Evolutionary conservation across 192 early-diverging fungal genomes (phyloP).

Genomic region (Linnemannia schmuckeri): DNA sequence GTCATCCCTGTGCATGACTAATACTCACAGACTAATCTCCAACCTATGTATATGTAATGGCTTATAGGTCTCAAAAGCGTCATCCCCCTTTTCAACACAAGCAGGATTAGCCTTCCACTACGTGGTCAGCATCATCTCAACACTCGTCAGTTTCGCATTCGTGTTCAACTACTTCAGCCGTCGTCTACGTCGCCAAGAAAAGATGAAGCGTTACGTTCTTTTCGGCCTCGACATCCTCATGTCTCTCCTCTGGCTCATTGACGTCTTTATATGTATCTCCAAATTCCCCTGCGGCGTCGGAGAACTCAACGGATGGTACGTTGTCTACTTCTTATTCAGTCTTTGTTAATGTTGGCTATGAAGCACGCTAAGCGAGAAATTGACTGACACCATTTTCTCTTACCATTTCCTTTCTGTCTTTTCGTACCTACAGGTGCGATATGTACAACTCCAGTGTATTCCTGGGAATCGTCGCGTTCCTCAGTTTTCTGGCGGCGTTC

Average conservation of each 20-base stretch:
- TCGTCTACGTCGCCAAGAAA: conserved; percentile 20
- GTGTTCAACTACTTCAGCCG: conserved; percentile 48
- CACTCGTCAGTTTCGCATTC: conserved; percentile 27
- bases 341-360: background rate
- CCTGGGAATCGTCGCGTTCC: conserved; percentile 29
- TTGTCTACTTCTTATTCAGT: background rate
- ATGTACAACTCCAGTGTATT: conserved; percentile 54
- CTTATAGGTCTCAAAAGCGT: conserved; percentile 28
- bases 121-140: conserved; percentile 31
- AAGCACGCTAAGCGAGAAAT: background rate
- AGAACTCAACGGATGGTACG: conserved; percentile 47
- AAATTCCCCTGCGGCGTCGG: conserved; percentile 54
- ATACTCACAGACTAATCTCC: no score
- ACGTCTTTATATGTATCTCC: conserved; percentile 50
- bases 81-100: conserved; percentile 32
- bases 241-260: conserved; percentile 40
- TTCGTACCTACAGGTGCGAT: conserved; percentile 33
- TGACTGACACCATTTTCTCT: background rate
- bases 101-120: conserved; percentile 45
- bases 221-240: conserved; percentile 51
- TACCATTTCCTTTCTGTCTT: background rate
- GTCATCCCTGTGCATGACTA: background rate
- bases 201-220: conserved; percentile 49
- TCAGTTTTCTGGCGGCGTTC: conserved; percentile 31
- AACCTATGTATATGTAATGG: background rate